phyloP scores from a whole-genome alignment of 495 filamentous ascomycete genomes.

The Lophium mytilinum region DNA sequence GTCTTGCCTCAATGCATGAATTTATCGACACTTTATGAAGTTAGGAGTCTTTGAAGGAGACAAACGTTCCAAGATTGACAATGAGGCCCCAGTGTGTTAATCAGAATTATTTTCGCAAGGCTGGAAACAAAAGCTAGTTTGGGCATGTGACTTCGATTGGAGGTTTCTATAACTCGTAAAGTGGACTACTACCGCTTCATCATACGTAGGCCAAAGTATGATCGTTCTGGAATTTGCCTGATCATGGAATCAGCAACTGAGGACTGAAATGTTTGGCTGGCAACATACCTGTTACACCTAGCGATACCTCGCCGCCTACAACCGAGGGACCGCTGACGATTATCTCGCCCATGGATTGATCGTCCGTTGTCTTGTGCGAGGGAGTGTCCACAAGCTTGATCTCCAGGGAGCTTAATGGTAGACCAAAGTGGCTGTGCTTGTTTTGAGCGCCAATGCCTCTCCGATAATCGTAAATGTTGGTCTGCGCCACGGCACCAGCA shows the following conservation, averaged over 20 bases:
- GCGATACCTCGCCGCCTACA: constrained; percentile 48
- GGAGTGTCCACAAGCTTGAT: constrained; percentile 57
- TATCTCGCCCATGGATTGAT: constrained; percentile 53
- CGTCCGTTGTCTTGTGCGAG: constrained; percentile 50
- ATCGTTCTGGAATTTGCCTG: constrained; percentile 28
- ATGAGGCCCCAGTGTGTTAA: too few relatives aligned
- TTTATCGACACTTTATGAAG: too few relatives aligned
- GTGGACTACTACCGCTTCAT: background rate
- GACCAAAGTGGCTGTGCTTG: constrained; percentile 66
- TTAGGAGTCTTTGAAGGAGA: too few relatives aligned
- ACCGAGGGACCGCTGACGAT: constrained; percentile 60
- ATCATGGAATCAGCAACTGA: background rate
- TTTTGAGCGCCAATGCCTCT: constrained; percentile 37
- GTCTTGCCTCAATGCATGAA: too few relatives aligned
- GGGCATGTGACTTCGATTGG: background rate
- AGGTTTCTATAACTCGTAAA: background rate
- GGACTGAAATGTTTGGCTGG: background rate
- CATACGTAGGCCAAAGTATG: constrained; percentile 28
- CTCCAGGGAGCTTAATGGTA: constrained; percentile 72
- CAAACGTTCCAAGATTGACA: too few relatives aligned
- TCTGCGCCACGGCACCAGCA: constrained; percentile 78
- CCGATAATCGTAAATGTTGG: constrained; percentile 80
- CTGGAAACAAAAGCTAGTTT: background rate
- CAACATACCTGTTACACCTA: constrained; percentile 42
- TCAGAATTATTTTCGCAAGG: too few relatives aligned